Evolutionary conservation across 1,284 basidiomycete genomes (phyloP).

Genomic region (Malassezia cuniculi): DNA sequence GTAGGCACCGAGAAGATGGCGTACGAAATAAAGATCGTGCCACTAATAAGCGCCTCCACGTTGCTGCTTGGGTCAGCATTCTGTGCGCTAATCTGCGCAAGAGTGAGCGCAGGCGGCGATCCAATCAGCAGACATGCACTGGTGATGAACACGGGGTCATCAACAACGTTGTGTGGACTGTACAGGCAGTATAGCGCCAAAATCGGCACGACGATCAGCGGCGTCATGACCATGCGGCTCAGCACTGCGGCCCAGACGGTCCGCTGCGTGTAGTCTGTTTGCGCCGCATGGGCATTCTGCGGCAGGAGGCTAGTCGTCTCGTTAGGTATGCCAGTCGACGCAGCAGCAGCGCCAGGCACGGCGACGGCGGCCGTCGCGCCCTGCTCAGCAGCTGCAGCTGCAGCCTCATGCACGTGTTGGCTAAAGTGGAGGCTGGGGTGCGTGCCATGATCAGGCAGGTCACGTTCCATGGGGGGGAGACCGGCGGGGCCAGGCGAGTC

Average conservation of each 20-base stretch:
- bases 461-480: conserved; percentile 1
- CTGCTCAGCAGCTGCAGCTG: background rate
- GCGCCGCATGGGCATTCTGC: background rate
- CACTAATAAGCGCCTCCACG: conserved; percentile 70
- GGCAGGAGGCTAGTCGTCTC: background rate
- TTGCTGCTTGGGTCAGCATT: conserved; percentile 60
- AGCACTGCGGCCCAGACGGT: conserved; percentile 67
- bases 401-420: background rate
- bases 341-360: background rate
- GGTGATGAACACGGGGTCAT: conserved; percentile 66
- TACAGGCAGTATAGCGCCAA: conserved; percentile 29
- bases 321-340: background rate
- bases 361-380: background rate
- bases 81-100: conserved; percentile 67
- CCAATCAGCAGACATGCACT: conserved; percentile 62
- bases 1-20: conserved; percentile 36
- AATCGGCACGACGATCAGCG: conserved; percentile 52
- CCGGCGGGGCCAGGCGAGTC: conserved; percentile 4
- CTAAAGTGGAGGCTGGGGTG: too few species aligned
- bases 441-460: too few species aligned
- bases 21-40: conserved; percentile 47
- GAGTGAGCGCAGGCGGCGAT: conserved; percentile 57
- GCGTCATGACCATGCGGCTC: conserved; percentile 73
- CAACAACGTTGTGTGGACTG: conserved; percentile 19
- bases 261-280: conserved; percentile 48